Base-by-base conservation (phyloP, 176 grass and related monocot species). In the Eleusine coracana region DNA sequence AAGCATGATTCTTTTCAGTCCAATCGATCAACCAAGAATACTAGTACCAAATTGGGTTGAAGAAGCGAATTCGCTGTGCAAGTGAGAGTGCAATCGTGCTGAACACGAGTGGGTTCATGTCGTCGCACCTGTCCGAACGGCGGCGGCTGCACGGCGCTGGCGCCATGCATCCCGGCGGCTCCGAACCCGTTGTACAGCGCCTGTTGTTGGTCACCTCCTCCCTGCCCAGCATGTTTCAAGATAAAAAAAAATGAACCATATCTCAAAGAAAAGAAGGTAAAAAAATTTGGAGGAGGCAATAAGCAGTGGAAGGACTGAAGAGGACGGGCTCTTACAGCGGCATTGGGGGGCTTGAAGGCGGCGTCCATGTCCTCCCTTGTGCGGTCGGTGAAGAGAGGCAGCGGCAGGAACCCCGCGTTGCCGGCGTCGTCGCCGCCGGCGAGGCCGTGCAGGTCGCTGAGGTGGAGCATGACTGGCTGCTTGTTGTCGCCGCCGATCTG, bases 401-500 rank as follows among this genome's bases (percentile, higher is more conserved):
- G 92, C 9, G 86, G 80, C 31, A 94, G 65, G 78, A 89, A 94
- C 1, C 86, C 92, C 2, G 60, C 79, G 28, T 27, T 38, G 34
- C 36, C 87, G 2, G 68, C 62, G 11, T 64, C 78, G 3, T 84
- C 79, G 13, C 54, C 75, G 20, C 44, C 81, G 6, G 29, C 82
- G 77, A 82, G 59, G 27, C 76, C 81, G 63, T 89, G 90, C 38
- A 83, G 87, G 74, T 76, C 80, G 87, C 68, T 69, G 85, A 86
- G 92, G 60, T 84, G 90, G 12, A 92, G 77, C 92, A 92, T 79
- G 89, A 92, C 84, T 27, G 85, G 80, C 10, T 92, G 80, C 10
- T 92, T 97, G 37, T 92, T 97, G 37, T 83, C 91, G 5, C 58
- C 84, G 62, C 87, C 80, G 87, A 99, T 99, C 89, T 95, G 96